A percentile compares a stretch with the other conserved stretches of the same genome.
Conservation (phyloP, 2,329 filamentous ascomycete species). For the Xylaria sp. region DNA sequence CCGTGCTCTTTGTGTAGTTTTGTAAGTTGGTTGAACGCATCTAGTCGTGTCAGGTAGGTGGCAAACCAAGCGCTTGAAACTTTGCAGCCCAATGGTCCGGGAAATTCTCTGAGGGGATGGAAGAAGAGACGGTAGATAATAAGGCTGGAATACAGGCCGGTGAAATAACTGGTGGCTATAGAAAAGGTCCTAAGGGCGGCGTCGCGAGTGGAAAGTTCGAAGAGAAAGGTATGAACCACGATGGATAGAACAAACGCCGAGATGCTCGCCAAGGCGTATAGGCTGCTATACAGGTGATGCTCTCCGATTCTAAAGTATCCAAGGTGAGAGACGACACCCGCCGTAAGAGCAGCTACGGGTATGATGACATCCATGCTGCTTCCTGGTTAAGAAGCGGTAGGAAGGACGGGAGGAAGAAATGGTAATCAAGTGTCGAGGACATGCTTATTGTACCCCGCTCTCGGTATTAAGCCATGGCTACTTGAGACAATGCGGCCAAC, state of each 20-base stretch:
- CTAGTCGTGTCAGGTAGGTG: slow-evolving; percentile 17
- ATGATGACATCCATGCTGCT: slow-evolving; percentile 13
- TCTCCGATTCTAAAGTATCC: slow-evolving; percentile 30
- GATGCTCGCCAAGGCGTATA: slow-evolving; percentile 13
- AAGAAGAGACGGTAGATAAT: slow-evolving; percentile 31
- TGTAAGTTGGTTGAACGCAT: slow-evolving; percentile 23
- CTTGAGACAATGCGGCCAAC: slow-evolving; percentile 4
- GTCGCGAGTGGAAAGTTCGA: background rate
- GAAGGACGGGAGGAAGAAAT: background rate
- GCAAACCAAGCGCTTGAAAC: slow-evolving; percentile 32
- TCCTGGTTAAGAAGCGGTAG: background rate
- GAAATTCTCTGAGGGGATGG: slow-evolving; percentile 30
- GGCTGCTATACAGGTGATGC: slow-evolving; percentile 30
- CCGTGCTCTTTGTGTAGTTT: slow-evolving; percentile 33
- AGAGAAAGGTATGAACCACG: background rate
- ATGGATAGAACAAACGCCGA: background rate
- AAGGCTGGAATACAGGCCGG: slow-evolving; percentile 29
- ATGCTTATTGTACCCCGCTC: background rate
- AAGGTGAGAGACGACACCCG: slow-evolving; percentile 26
- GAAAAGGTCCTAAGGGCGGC: background rate
- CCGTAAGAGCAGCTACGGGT: background rate
- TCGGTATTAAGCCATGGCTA: background rate
- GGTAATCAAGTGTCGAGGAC: background rate
- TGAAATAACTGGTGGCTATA: slow-evolving; percentile 18
- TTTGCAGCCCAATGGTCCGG: slow-evolving; percentile 30